Evolutionary conservation across 306 rosid species (phyloP).

Genomic region (Pterocarpus santalinus): DNA sequence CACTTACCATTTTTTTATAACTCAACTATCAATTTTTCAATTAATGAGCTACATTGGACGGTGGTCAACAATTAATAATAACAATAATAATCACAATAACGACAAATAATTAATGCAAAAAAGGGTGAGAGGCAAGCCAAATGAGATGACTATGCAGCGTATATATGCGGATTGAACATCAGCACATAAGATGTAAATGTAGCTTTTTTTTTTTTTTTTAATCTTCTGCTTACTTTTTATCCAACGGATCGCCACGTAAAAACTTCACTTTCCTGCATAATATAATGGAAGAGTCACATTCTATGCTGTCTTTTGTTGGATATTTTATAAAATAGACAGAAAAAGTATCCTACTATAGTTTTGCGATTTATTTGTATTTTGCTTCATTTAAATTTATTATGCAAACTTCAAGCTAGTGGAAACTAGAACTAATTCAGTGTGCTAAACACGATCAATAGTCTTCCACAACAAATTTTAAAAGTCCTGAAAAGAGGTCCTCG

Average conservation of each 20-base stretch:
- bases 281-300: conserved; percentile 31
- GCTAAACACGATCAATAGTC: conserved; percentile 35
- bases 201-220: conserved; percentile 1
- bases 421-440: conserved; percentile 9
- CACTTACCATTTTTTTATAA: no score
- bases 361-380: neutral
- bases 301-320: conserved; percentile 4
- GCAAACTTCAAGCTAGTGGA: conserved; percentile 23
- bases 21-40: conserved; percentile 4
- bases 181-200: neutral
- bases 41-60: neutral
- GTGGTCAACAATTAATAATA: conserved; percentile 11
- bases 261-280: conserved; percentile 42
- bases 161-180: neutral
- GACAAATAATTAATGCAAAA: neutral
- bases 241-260: conserved; percentile 50
- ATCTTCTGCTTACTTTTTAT: conserved; percentile 29
- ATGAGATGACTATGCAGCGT: neutral
- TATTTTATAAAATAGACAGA: neutral
- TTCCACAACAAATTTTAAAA: conserved; percentile 32
- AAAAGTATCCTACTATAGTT: neutral
- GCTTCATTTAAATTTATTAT: conserved; percentile 15
- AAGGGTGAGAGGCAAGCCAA: neutral
- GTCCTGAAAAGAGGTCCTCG: neutral
- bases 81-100: neutral